These are phyloP conservation scores for Lantana camara DNA, from an alignment of 257 asterid genomes.

Conservation along the genomic window DNA sequence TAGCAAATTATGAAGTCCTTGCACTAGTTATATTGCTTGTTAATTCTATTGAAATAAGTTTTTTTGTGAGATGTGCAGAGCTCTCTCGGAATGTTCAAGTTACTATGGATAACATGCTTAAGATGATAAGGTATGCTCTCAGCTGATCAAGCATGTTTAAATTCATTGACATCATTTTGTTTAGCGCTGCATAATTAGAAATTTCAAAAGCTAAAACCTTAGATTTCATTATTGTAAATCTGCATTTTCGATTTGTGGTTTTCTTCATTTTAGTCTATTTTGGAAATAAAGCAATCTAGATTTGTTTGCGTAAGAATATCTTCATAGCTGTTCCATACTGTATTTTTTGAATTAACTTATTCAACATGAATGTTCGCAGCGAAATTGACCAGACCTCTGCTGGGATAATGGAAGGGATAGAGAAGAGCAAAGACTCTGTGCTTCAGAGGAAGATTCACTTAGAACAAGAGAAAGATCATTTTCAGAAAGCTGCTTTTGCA, in stretches of 20 bases:
- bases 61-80: conserved; percentile 44
- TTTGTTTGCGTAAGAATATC: background rate
- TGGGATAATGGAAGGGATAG: conserved; percentile 63
- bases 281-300: background rate
- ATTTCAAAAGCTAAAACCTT: background rate
- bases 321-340: conserved; percentile 10
- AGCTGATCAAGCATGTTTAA: conserved; percentile 28
- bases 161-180: conserved; percentile 10
- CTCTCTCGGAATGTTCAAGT: conserved; percentile 78
- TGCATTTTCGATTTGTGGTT: conserved; percentile 1
- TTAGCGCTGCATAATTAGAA: conserved; percentile 14
- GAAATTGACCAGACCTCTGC: conserved; percentile 74
- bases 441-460: conserved; percentile 69
- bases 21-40: conserved; percentile 9
- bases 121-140: conserved; percentile 67
- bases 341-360: conserved; percentile 13
- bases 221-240: conserved; percentile 14
- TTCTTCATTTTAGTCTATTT: conserved; percentile 9
- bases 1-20: conserved; percentile 14
- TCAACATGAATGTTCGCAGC: conserved; percentile 41
- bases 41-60: background rate
- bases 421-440: conserved; percentile 62
- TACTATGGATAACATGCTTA: conserved; percentile 77
- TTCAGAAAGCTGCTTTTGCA: conserved; percentile 83
- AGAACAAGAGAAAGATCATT: conserved; percentile 70